Evolutionary conservation across 768 basidiomycete species (phyloP), one percentile per base, ranked within the genome.

Genomic region (Sarcomyxa edulis): DNA sequence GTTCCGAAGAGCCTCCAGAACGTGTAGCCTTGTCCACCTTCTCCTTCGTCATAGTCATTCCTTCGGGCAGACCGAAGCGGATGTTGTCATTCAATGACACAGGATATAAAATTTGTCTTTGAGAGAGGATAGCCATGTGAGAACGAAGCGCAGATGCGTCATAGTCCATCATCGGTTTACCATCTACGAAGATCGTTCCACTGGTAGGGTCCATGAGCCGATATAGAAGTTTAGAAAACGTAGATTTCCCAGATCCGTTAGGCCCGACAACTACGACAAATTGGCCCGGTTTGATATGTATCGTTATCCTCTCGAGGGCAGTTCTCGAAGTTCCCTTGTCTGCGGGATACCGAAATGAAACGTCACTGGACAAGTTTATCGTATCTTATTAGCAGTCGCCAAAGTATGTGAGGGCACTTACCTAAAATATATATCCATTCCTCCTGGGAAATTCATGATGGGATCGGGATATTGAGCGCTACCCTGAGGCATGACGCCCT

Each of bases 231-330:
- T 71, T 69, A 19, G 71, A 50, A 8, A 71, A 50, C 7, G 69
- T 63, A 0, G 66, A 59, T 42, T 72, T 73, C 6, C 69, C 71
- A 46, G 65, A 64, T 7, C 69, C 70, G 43, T 69, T 71, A 7
- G 41, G 49, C 9, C 74, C 73, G 7, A 72, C 70, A 24, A 76
- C 50, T 16, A 72, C 61, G 16, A 71, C 59, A 6, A 72, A 48
- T 22, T 64, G 57, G 1, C 72, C 72, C 6, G 69, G 48, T 6
- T 60, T 43, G 35, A 75, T 60, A 11, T 47, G 54, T 36, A 73
- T 55, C 0, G 65, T 62, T 33, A 70, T 44, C 34, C 61, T 48
- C 15, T 49, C 34, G 10, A 69, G 50, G 14, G 54, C 54, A n/a
- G 29, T 50, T 36, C n/a, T 21, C 29, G 7, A 24, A 12, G 32